phyloP scores from a whole-genome alignment of 441 rosid species.

The Jatropha podagrica region DNA sequence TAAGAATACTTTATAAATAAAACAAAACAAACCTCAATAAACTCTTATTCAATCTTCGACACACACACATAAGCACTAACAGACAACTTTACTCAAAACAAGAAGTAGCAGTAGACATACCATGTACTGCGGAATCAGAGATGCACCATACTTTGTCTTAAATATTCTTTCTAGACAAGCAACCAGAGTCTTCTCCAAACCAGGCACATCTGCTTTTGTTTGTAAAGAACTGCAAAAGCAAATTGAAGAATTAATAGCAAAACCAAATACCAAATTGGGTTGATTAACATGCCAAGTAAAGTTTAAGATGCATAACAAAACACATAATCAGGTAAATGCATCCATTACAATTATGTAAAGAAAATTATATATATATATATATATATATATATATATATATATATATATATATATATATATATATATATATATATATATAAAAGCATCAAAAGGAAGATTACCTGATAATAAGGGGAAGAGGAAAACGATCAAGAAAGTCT shows the following conservation, averaged over 20 bases:
- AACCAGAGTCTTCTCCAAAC: slow-evolving; percentile 50
- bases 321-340: neutral
- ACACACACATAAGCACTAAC: neutral
- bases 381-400: neutral
- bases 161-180: slow-evolving; percentile 75
- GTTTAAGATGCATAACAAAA: neutral
- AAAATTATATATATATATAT: neutral
- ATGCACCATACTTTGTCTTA: slow-evolving; percentile 74
- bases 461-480: slow-evolving; percentile 79
- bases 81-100: neutral
- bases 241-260: neutral
- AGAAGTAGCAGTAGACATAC: slow-evolving; percentile 32
- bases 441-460: slow-evolving; percentile 27
- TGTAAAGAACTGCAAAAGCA: slow-evolving; percentile 59
- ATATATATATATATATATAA: neutral
- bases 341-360: neutral
- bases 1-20: neutral
- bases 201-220: slow-evolving; percentile 52
- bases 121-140: slow-evolving; percentile 74
- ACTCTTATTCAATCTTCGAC: neutral
- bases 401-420: neutral
- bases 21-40: neutral
- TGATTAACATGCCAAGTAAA: neutral
- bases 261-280: neutral
- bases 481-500: slow-evolving; percentile 76